phyloP scores from a whole-genome alignment of 257 asterid genomes.

The Primulina huaijiensis region DNA sequence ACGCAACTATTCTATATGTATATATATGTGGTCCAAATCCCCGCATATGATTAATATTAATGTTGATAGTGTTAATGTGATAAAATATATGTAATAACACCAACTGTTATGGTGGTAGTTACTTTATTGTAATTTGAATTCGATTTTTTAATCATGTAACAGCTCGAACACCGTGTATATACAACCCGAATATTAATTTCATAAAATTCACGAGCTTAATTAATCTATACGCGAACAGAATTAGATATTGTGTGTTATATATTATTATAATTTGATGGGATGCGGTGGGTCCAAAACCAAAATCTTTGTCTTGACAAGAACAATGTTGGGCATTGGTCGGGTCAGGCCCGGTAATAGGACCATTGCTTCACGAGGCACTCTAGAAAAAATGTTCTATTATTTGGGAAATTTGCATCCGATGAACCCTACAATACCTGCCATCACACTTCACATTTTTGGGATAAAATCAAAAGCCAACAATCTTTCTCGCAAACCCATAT shows the following conservation, averaged over 20 bases:
- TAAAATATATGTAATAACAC: too few species aligned
- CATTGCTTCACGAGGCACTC: conserved; percentile 32
- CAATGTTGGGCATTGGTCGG: conserved; percentile 40
- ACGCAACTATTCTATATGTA: background rate
- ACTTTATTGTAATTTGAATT: too few species aligned
- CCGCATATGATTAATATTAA: too few species aligned
- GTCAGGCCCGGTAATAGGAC: conserved; percentile 31
- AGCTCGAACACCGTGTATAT: too few species aligned
- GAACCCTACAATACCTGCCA: conserved; percentile 19
- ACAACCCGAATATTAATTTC: too few species aligned
- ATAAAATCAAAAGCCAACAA: conserved; percentile 21
- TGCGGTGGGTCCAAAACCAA: conserved; percentile 15
- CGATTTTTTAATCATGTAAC: too few species aligned
- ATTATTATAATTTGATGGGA: background rate
- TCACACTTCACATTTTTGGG: background rate
- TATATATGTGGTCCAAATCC: background rate
- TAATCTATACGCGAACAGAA: too few species aligned
- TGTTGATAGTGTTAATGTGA: too few species aligned
- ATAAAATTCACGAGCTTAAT: too few species aligned
- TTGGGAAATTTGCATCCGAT: conserved; percentile 17
- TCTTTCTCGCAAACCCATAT: conserved; percentile 7
- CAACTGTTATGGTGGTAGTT: too few species aligned
- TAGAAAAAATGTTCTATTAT: background rate
- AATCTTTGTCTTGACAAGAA: conserved; percentile 35
- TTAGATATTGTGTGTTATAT: background rate